Evolutionary conservation across 1,284 basidiomycete genomes (phyloP), one percentile per base, ranked within the genome.

Genomic region (Trichosporon sp.): DNA sequence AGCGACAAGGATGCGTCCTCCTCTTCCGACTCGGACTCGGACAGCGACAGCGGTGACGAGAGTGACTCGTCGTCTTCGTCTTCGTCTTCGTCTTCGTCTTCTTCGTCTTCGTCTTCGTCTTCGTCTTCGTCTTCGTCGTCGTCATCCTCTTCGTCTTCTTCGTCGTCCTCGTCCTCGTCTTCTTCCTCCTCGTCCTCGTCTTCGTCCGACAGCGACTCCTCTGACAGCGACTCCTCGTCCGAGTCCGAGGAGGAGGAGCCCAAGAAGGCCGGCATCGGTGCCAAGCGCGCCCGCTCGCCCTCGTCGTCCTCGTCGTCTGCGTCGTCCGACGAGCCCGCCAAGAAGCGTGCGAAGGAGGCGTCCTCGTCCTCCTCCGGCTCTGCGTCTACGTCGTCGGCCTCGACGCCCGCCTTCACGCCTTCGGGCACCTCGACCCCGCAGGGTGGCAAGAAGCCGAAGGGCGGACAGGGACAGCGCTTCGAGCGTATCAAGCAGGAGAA

Each of bases 401-500:
- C 65, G 65, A 70, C 74, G 18, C 73, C 70, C 25, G 67, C 73
- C 4, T 71, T 68, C 56, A 70, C 75, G 21, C 66, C 75, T 9
- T 69, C 64, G 38, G 72, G 70, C 62, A 67, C 65, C 7, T 72
- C 69, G 31, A 72, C 73, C 12, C 70, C 73, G 18, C 66, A 70
- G 47, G 71, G 70, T 7, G 31, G 29, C 29, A 47, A 47, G 42
- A 62, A 66, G 44, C 25, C 23, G 15, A 64, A 42, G 29, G 62
- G 62, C 15, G 58, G 64, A 21, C 81, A 81, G 62, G 81, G 83
- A 29, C 75, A 78, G 68, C 89, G 91, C 31, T 98, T 98, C 85
- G 89, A 90, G 79, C 87, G 96, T 35, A 89, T 98, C 70, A 91
- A 95, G 80, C 83, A 86, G 1, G 88, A 90, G 25, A 85, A 89